These are phyloP conservation scores for Neofusicoccum laricinum DNA, from an alignment of 2,329 filamentous ascomycete genomes.

Conservation along the genomic window DNA sequence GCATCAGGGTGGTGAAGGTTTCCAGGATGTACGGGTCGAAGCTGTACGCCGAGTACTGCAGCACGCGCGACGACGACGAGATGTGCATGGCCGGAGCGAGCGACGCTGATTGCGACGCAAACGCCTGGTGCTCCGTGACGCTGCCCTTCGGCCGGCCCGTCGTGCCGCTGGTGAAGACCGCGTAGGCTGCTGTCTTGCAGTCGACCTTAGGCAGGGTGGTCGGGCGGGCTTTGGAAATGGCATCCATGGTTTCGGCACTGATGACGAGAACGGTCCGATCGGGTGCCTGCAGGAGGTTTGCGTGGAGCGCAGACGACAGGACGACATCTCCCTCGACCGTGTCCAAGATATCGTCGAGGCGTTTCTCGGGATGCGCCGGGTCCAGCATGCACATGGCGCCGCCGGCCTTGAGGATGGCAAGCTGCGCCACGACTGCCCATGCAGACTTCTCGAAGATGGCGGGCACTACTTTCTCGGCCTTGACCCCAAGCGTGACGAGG, in stretches of 20 bases:
- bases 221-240: neutral
- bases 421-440: slow-evolving; percentile 33
- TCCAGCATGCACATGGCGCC: slow-evolving; percentile 27
- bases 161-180: slow-evolving; percentile 37
- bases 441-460: slow-evolving; percentile 9
- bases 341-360: slow-evolving; percentile 17
- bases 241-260: neutral
- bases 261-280: neutral
- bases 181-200: neutral
- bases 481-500: slow-evolving; percentile 33
- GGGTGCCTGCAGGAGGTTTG: neutral
- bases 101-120: slow-evolving; percentile 24
- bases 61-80: slow-evolving; percentile 13
- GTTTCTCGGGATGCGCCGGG: slow-evolving; percentile 17
- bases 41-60: slow-evolving; percentile 21
- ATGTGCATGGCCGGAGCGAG: slow-evolving; percentile 16
- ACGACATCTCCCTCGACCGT: slow-evolving; percentile 30
- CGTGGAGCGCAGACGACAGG: slow-evolving; percentile 25
- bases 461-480: slow-evolving; percentile 5
- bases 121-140: slow-evolving; percentile 29
- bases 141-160: slow-evolving; percentile 33
- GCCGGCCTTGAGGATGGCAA: slow-evolving; percentile 36
- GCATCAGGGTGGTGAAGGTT: slow-evolving; percentile 31
- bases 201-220: neutral
- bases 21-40: slow-evolving; percentile 34